These are phyloP conservation scores for Backusella circina DNA, from an alignment of 192 early-diverging fungal species.

Conservation along the genomic window DNA sequence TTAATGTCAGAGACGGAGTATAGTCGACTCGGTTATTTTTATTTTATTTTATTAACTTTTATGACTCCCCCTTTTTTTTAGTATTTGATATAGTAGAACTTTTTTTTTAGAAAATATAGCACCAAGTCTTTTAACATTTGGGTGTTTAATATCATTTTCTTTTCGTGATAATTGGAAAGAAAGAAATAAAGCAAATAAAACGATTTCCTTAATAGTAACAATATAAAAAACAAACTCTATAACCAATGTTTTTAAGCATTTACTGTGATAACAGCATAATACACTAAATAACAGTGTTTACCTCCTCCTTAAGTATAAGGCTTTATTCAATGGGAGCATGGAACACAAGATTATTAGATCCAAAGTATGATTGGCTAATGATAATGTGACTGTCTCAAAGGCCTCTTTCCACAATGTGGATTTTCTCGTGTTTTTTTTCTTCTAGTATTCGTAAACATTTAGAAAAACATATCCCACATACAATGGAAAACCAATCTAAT, in stretches of 20 bases:
- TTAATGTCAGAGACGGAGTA: not conserved
- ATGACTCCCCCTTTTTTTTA: not conserved
- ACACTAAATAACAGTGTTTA: not conserved
- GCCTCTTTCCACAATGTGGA: not conserved
- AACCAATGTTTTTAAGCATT: not conserved
- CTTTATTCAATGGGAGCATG: not conserved
- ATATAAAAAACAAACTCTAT: not conserved
- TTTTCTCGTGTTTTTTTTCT: not conserved
- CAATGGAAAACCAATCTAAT: slow-evolving; percentile 16
- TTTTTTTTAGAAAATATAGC: not conserved
- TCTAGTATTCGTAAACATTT: not conserved
- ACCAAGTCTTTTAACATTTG: not conserved
- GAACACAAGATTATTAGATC: not conserved
- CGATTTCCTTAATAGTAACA: not conserved
- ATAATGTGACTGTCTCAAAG: not conserved
- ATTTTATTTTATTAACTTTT: not conserved
- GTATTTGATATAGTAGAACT: not conserved
- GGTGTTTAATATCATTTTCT: not conserved
- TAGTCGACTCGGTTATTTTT: not conserved
- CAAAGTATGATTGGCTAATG: not conserved
- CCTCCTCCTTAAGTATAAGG: not conserved
- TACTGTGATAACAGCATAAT: not conserved
- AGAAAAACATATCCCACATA: not conserved
- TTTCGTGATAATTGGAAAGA: not conserved
- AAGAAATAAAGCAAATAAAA: not conserved